These are phyloP conservation scores for Drechslerella stenobrocha DNA, from an alignment of 2,329 filamentous ascomycete species.

Conservation along the genomic window DNA sequence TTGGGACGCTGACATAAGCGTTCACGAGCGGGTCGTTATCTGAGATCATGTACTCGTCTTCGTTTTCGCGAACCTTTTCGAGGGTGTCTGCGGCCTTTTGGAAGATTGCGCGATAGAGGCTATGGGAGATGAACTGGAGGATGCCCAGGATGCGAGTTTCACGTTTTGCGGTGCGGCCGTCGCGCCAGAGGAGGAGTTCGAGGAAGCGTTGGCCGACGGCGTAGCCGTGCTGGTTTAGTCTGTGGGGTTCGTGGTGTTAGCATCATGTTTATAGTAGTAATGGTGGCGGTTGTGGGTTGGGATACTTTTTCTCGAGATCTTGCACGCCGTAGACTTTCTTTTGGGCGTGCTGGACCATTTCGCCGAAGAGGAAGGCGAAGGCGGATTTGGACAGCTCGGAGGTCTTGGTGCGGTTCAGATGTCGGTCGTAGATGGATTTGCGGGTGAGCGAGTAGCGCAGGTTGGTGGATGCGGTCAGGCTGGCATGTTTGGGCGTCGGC, in stretches of 20 bases:
- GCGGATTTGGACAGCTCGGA: conserved; percentile 87
- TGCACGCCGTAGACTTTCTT: conserved; percentile 86
- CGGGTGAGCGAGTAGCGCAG: conserved; percentile 88
- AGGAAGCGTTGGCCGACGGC: conserved; percentile 91
- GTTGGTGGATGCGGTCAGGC: conserved; percentile 58
- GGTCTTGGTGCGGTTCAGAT: conserved; percentile 84
- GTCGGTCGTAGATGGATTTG: conserved; percentile 97
- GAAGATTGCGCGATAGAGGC: conserved; percentile 90
- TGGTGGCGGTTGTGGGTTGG: neutral
- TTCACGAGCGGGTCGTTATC: conserved; percentile 98
- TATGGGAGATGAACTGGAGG: conserved; percentile 91
- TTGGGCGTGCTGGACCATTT: conserved; percentile 96
- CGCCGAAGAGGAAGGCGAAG: conserved; percentile 93
- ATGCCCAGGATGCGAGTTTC: conserved; percentile 87
- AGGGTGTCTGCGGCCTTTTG: conserved; percentile 86
- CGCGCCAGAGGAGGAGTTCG: conserved; percentile 87
- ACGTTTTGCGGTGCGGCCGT: conserved; percentile 71
- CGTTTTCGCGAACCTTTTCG: conserved; percentile 80
- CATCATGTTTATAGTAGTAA: neutral
- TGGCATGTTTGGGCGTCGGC: conserved; percentile 53
- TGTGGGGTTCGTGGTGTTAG: conserved; percentile 54
- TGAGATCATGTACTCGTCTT: conserved; percentile 98
- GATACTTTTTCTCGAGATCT: conserved; percentile 84
- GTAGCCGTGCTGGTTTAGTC: conserved; percentile 88
- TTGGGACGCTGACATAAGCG: conserved; percentile 86